Evolutionary conservation across 225 moss, liverwort and hornwort species (phyloP), one percentile per base, ranked within the genome.

Genomic region (Marchantia polymorpha): DNA sequence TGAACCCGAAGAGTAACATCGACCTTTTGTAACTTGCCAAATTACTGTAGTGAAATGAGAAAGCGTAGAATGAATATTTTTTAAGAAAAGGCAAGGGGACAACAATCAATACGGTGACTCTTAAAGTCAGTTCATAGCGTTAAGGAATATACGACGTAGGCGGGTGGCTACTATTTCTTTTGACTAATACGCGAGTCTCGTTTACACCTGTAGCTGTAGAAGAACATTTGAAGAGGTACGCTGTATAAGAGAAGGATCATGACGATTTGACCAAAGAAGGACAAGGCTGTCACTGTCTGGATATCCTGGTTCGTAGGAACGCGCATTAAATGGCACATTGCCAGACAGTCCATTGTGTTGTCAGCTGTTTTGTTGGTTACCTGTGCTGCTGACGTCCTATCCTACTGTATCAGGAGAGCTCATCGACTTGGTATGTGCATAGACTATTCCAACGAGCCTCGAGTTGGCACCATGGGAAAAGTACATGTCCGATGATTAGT

Each of bases 281-380:
- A 23, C 61, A n/a, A 19, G 61, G n/a, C 61, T 39, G 39, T 22
- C 61, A 17, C 3, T 61, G 61, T 61, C 61, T 61, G 22, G 23
- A 61, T 22, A 22, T 61, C 61, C 61, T 61, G 23, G 58, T 58
- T 58, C 58, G 5, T 5, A 58, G 58, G 58, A 58, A 20, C 7
- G 15, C 17, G 58, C 58, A 58, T 7, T 58, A 58, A 58, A 15
- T 58, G 58, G 5, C 58, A 58, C 58, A 16, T 20, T 58, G 61
- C 61, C 61, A 61, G 23, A 19, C 61, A 61, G 61, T 61, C 61
- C n/a, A 61, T 8, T 6, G 61, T 61, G 4, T 39, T 61, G 61
- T 61, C 61, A 61, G 61, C n/a, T 61, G 61, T 19, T 61, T 61
- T 61, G 61, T 61, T 61, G 61, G 39, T 61, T 61, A 61, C 8